These are phyloP conservation scores for Marasmius tenuissimus DNA, from an alignment of 1,284 basidiomycete species.

Conservation along the genomic window DNA sequence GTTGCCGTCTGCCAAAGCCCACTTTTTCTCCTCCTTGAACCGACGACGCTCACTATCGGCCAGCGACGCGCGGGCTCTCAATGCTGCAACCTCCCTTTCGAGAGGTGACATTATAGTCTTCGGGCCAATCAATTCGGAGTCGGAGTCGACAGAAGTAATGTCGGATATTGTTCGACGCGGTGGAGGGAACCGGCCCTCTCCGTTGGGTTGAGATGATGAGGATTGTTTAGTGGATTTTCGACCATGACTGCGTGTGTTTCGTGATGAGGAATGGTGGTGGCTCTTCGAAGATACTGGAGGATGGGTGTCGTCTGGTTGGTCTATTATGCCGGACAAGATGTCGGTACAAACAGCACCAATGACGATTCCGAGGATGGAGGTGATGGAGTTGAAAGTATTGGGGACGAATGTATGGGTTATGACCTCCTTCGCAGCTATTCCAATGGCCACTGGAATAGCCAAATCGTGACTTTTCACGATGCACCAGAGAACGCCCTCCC, in stretches of 20 bases:
- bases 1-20: conserved; percentile 78
- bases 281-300: conserved; percentile 15
- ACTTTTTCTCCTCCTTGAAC: conserved; percentile 81
- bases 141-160: conserved; percentile 59
- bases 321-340: conserved; percentile 60
- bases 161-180: conserved; percentile 33
- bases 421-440: conserved; percentile 58
- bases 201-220: conserved; percentile 22
- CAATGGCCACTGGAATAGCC: conserved; percentile 53
- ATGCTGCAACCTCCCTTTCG: conserved; percentile 67
- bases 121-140: conserved; percentile 59
- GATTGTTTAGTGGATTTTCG: conserved; percentile 9
- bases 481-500: conserved; percentile 75
- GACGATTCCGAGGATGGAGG: conserved; percentile 60
- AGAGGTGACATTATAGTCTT: conserved; percentile 58
- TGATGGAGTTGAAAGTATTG: conserved; percentile 52
- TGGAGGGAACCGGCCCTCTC: conserved; percentile 18
- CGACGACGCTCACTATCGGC: conserved; percentile 79
- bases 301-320: conserved; percentile 32
- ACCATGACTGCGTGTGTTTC: background rate
- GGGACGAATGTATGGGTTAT: conserved; percentile 55
- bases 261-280: conserved; percentile 11
- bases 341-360: conserved; percentile 68
- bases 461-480: conserved; percentile 55
- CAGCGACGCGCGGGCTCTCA: conserved; percentile 72